Evolutionary conservation across 805 yeast genomes (phyloP).

Genomic region (Metschnikowia similis): DNA sequence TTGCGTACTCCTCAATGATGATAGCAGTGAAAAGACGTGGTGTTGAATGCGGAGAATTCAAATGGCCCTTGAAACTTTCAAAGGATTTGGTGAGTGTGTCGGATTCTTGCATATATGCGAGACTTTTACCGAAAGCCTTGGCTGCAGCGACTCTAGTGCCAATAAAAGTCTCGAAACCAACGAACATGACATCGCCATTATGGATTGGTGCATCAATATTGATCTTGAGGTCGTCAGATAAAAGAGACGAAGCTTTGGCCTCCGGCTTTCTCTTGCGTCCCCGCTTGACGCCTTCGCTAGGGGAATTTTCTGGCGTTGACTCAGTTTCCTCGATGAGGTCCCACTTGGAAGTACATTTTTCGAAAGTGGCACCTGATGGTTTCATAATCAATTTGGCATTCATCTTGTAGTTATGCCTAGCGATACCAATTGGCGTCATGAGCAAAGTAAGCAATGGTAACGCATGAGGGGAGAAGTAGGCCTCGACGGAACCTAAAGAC

Average conservation of each 20-base stretch:
- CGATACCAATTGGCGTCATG: constrained; percentile 93
- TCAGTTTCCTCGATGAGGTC: constrained; percentile 10
- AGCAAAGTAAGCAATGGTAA: constrained; percentile 60
- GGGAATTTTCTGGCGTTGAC: constrained; percentile 2
- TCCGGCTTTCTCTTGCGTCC: constrained; percentile 47
- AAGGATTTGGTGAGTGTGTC: constrained; percentile 38
- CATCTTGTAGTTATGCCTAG: constrained; percentile 85
- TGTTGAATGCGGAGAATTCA: constrained; percentile 68
- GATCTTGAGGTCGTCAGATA: constrained; percentile 56
- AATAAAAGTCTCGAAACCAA: constrained; percentile 71
- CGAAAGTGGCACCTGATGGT: constrained; percentile 60
- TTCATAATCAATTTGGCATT: constrained; percentile 66
- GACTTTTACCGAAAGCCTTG: constrained; percentile 63
- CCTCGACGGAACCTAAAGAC: constrained; percentile 38
- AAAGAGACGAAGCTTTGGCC: constrained; percentile 37
- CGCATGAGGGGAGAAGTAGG: constrained; percentile 51
- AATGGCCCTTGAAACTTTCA: constrained; percentile 33
- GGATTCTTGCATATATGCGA: constrained; percentile 46
- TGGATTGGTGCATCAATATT: constrained; percentile 93
- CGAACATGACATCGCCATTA: constrained; percentile 83
- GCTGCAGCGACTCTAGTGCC: constrained; percentile 76
- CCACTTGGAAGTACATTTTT: constrained; percentile 12
- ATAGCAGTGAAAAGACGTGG: constrained; percentile 71
- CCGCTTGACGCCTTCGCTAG: constrained; percentile 25
- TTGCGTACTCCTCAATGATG: constrained; percentile 66